These are phyloP conservation scores for Pestalotiopsis sp. DNA, from an alignment of 2,329 filamentous ascomycete genomes.

Conservation along the genomic window DNA sequence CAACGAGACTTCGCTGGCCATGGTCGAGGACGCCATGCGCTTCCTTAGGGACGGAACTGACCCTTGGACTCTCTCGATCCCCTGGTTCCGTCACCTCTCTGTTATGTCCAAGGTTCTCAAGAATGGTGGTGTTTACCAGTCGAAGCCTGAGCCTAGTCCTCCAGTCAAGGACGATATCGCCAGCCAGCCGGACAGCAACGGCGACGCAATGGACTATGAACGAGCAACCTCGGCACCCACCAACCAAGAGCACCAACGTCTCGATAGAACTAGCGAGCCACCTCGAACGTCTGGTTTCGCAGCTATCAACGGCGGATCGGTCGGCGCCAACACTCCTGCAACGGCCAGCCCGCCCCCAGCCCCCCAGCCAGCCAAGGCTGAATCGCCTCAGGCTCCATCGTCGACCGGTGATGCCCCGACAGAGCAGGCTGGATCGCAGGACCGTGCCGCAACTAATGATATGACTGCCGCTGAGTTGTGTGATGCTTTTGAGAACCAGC, in stretches of 20 bases:
- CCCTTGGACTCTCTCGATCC: constrained; percentile 61
- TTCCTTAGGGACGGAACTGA: constrained; percentile 62
- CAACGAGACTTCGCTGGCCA: constrained; percentile 57
- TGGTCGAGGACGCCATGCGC: constrained; percentile 60
- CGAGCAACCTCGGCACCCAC: constrained; percentile 36
- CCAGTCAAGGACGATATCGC: constrained; percentile 58
- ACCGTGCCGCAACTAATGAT: constrained; percentile 36
- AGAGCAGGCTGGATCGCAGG: constrained; percentile 27
- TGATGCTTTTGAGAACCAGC: constrained; percentile 60
- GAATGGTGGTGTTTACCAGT: constrained; percentile 47
- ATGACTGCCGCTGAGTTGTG: constrained; percentile 64
- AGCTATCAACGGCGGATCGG: constrained; percentile 61
- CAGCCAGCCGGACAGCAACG: constrained; percentile 57
- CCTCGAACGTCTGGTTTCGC: constrained; percentile 58
- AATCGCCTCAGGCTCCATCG: constrained; percentile 32
- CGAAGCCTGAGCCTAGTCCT: constrained; percentile 31
- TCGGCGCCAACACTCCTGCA: constrained; percentile 48
- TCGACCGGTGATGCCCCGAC: constrained; percentile 23
- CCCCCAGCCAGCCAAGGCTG: constrained; percentile 37
- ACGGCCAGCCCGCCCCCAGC: constrained; percentile 46
- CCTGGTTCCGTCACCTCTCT: constrained; percentile 61
- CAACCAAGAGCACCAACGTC: constrained; percentile 37
- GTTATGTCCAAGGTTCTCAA: constrained; percentile 65
- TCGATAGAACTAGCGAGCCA: constrained; percentile 52
- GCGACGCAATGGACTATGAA: constrained; percentile 62